Conservation (phyloP, 139 green algal species). For the Astrephomene gubernaculifera region DNA sequence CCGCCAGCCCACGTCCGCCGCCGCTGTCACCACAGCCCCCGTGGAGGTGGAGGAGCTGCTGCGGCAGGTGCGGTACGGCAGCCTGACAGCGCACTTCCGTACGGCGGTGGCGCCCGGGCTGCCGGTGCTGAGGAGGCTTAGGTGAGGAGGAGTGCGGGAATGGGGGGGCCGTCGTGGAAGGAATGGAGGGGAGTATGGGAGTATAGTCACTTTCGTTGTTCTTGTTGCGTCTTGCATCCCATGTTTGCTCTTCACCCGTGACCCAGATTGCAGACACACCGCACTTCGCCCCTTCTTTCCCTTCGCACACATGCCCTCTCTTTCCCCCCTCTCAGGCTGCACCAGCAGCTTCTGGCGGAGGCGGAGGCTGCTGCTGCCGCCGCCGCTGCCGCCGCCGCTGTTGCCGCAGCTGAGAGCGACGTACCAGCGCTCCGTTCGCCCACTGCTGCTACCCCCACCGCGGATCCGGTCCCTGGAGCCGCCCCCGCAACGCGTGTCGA, state of each 20-base stretch:
- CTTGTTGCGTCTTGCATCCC: too few relatives aligned
- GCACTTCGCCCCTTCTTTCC: background rate
- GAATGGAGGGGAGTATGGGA: too few relatives aligned
- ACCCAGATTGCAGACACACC: too few relatives aligned
- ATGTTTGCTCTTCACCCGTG: too few relatives aligned
- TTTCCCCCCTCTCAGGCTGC: background rate
- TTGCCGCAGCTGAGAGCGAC: background rate
- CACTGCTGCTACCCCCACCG: background rate
- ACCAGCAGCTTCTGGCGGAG: constrained; percentile 18
- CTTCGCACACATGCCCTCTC: background rate
- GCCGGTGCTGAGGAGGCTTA: constrained; percentile 4
- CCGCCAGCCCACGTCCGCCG: background rate
- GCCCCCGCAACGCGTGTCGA: background rate
- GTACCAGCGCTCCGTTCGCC: background rate
- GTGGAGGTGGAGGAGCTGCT: constrained; percentile 4
- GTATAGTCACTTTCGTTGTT: background rate
- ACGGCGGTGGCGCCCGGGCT: background rate
- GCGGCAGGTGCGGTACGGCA: constrained; percentile 4
- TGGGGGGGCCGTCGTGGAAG: too few relatives aligned
- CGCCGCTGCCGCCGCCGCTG: background rate
- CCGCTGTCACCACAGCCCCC: too few relatives aligned
- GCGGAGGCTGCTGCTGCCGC: background rate
- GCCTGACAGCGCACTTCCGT: constrained; percentile 16
- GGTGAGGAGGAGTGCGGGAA: background rate
- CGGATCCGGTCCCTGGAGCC: background rate